Base-by-base conservation (phyloP, 2,329 filamentous ascomycete species). In the Hymenoscyphus linearis region DNA sequence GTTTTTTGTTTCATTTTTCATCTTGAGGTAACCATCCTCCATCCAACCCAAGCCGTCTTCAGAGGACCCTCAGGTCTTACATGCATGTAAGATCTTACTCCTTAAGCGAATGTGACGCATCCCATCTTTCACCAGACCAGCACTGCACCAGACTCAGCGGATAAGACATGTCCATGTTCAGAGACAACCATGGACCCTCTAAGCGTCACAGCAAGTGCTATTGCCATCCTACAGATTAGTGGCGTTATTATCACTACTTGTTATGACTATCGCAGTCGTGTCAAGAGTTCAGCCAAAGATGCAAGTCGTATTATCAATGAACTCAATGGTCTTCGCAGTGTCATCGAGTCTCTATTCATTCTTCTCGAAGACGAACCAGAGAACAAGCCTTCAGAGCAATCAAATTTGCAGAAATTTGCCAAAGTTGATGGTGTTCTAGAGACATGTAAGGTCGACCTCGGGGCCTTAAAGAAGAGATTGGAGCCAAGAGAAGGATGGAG, bases 141-240 rank as follows among this genome's bases (percentile, higher is more conserved):
- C n/a, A n/a, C n/a, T n/a, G n/a, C n/a, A n/a, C n/a, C n/a, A n/a
- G n/a, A n/a, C n/a, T n/a, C n/a, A n/a, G n/a, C n/a, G n/a, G n/a
- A 16, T n/a, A 53, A 12, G 16, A 14, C 12, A 53, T 18, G 4
- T 40, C 37, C 5, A 40, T 9, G 16, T 47, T n/a, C 3, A 6
- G 5, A 47, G 40, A 3, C 7, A 27, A 31, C 13, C 1, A 53
- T 52, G 59, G 53, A 60, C 22, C 53, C 53, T 7, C 34, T 57
- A 4, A 60, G 40, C 27, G 18, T 37, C 14, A 52, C 59, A 14
- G 59, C 52, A n/a, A 60, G 59, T 37, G 53, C 59, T 18, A 57
- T 60, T 18, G 59, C 59, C 2, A 40, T 60, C 9, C 40, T 60
- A 31, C 53, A 60, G 26, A 26, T 60, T 26, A 60, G 37, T 16